Evolutionary conservation across 345 rosid genomes (phyloP), one percentile per base, ranked within the genome.

Genomic region (Hypericum androsaemum): DNA sequence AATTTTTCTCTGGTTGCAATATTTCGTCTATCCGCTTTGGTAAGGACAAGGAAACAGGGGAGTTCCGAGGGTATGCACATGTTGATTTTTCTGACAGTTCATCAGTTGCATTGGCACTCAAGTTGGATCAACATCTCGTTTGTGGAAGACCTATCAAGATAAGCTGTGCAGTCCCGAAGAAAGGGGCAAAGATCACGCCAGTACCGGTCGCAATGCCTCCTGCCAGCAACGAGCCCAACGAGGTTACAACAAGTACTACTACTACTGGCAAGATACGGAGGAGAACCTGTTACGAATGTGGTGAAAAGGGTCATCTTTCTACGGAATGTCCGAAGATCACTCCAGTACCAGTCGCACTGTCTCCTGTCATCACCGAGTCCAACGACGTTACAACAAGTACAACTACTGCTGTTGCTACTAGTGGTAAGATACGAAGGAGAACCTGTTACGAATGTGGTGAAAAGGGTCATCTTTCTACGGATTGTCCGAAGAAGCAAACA

Each of bases 31-130:
- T 92, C 37, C 88, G 96, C 14, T 72, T 79, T n/a, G 98, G 95
- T 16, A 69, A 36, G 65, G 68, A 82, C 76, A 90, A 87, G 72
- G 94, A 81, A 70, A 85, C 89, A 10, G 86, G 80, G 57, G 90
- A 83, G 47, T 85, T 88, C 71, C 74, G 70, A 56, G 98, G 98
- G 39, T 88, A 80, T 39, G 97, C 86, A 16, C 98, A 88, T 59
- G 81, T 88, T 41, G 90, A 85, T 65, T 92, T 88, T 67, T 66
- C 80, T 8, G 84, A 85, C 58, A 77, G 80, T 43, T 62, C 68
- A 12, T 84, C 82, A 7, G 62, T 80, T 54, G 64, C 65, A 0
- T 74, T 78, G 80, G 94, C 98, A 37, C 68, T 92, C 8, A 85
- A 83, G 80, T 73, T 88, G 73, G 87, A 92, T 76, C 89, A 85